Evolutionary conservation across 306 rosid genomes (phyloP).

Genomic region (Cicer judaicum): DNA sequence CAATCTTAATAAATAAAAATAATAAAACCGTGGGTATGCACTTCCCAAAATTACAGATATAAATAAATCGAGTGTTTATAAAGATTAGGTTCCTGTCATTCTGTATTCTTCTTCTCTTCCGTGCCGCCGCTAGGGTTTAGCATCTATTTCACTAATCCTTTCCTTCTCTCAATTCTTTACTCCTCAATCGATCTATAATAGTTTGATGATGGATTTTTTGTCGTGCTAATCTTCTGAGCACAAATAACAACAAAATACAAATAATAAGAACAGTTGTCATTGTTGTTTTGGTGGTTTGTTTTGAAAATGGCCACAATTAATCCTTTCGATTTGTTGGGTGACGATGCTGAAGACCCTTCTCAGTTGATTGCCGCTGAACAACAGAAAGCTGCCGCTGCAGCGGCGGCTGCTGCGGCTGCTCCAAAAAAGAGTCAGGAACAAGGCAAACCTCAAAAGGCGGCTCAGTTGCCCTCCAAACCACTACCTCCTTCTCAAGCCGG

Average conservation of each 20-base stretch:
- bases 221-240: background rate
- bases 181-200: background rate
- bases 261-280: background rate
- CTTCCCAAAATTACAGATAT: conserved; percentile 4
- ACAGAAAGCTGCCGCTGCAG: conserved; percentile 49
- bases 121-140: conserved; percentile 25
- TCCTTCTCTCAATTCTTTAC: background rate
- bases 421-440: conserved; percentile 56
- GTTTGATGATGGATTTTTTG: background rate
- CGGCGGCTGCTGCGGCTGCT: conserved; percentile 5
- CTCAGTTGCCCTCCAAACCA: conserved; percentile 86
- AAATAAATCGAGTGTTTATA: background rate
- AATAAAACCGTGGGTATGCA: background rate
- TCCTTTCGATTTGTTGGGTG: conserved; percentile 92
- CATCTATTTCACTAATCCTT: background rate
- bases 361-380: conserved; percentile 70
- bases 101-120: background rate
- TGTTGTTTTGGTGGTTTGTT: background rate
- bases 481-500: conserved; percentile 90
- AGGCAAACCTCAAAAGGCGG: conserved; percentile 58
- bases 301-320: conserved; percentile 74
- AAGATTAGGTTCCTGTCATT: conserved; percentile 25
- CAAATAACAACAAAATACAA: background rate
- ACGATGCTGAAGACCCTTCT: conserved; percentile 88
- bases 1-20: background rate